Percentiles rank a stretch among this genome's conserved stretches.
phyloP scores from a whole-genome alignment of 371 early-diverging fungal genomes.

The Rhizoclosmatium hyalinum region DNA sequence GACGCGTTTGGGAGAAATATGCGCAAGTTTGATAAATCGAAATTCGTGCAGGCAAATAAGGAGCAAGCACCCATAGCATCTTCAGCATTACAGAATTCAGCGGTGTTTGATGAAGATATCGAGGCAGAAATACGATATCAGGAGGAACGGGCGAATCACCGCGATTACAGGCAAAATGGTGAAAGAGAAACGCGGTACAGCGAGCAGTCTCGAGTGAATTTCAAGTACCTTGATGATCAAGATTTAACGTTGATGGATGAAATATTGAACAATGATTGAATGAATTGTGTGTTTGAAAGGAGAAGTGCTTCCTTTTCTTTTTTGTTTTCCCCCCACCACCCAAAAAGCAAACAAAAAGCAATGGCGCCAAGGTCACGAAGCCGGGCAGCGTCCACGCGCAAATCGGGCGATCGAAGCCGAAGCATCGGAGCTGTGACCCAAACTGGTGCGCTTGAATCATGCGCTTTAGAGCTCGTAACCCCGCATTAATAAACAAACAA shows the following conservation, averaged over 20 bases:
- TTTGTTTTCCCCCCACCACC: neutral
- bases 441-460: neutral
- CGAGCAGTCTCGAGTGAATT: neutral
- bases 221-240: slow-evolving; percentile 25
- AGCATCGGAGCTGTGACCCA: neutral
- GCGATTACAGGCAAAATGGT: too few relatives aligned
- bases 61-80: too few relatives aligned
- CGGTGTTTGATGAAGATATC: too few relatives aligned
- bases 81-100: too few relatives aligned
- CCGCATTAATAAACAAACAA: too few relatives aligned
- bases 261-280: slow-evolving; percentile 15
- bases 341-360: slow-evolving; percentile 1
- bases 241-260: slow-evolving; percentile 29
- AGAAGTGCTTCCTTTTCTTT: neutral
- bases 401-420: slow-evolving; percentile 3
- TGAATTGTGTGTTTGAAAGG: neutral
- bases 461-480: neutral
- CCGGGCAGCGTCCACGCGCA: neutral
- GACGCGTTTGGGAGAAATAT: neutral
- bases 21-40: slow-evolving; percentile 26
- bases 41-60: slow-evolving; percentile 34
- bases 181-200: neutral
- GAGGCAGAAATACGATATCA: too few relatives aligned
- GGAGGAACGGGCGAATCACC: too few relatives aligned
- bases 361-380: neutral